phyloP scores from a whole-genome alignment of 2,329 filamentous ascomycete species.

The Phaeosphaeria sp. region DNA sequence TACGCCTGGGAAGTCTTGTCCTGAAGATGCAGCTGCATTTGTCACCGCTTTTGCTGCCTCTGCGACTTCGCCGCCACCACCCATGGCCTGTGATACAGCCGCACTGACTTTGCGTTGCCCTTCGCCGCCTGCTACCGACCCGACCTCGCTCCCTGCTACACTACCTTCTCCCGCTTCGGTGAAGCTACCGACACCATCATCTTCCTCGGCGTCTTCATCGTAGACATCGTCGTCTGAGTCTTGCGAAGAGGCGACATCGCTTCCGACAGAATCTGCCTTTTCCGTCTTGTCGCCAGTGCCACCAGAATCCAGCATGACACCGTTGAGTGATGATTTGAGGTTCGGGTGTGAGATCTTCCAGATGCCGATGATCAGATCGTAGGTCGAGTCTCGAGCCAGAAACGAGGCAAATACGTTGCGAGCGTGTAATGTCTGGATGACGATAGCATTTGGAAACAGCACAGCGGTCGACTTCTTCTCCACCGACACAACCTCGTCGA shows the following conservation, averaged over 20 bases:
- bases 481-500: constrained; percentile 95
- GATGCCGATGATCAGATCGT: constrained; percentile 95
- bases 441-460: constrained; percentile 95
- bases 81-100: constrained; percentile 48
- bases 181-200: constrained; percentile 71
- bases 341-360: constrained; percentile 97
- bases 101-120: constrained; percentile 73
- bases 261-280: constrained; percentile 70
- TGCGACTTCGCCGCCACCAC: constrained; percentile 37
- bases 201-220: constrained; percentile 79
- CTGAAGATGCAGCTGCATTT: constrained; percentile 50
- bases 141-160: constrained; percentile 60
- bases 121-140: constrained; percentile 58
- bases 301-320: constrained; percentile 72
- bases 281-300: constrained; percentile 90
- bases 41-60: constrained; percentile 51
- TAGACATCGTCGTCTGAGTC: constrained; percentile 80
- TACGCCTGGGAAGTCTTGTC: constrained; percentile 83
- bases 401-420: constrained; percentile 97
- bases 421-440: constrained; percentile 93
- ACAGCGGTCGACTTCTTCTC: constrained; percentile 97
- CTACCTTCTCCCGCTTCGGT: constrained; percentile 63
- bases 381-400: constrained; percentile 91
- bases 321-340: constrained; percentile 88
- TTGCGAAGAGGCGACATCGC: constrained; percentile 59